Evolutionary conservation across 176 grass and related monocot species (phyloP), one percentile per base, ranked within the genome.

Genomic region (Carex cristatella): DNA sequence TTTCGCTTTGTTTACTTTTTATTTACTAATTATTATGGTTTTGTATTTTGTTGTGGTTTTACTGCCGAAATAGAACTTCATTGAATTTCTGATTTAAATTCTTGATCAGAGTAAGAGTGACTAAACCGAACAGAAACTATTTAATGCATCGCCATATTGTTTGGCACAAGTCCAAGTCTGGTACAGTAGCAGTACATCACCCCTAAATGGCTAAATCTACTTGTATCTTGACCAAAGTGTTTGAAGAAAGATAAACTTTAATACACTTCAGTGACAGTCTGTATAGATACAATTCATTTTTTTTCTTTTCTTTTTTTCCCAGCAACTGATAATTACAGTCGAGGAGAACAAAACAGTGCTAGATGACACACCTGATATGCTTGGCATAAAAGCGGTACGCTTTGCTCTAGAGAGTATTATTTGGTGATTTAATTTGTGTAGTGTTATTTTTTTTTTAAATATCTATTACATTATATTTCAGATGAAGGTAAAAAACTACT

Each of bases 261-360:
- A 58, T 18, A 81, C 54, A 28, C n/a, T 16, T 66, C 23, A 66
- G 27, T 59, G 55, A 74, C 18, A 57, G 33, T 27, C 42, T 68
- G 65, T 33, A 15, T 75, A 59, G 65, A 28, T 75, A 59, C 65
- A 48, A 49, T 65, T 16, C 13, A 32, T 69, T 16, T 55, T 49
- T 66, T 31, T 33, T n/a, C 51, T 68, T 6, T 7, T 55, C 30
- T 83, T 84, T 0, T 31, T 63, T 86, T 79, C 90, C 74, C 93
- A 98, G 96, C 90, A 93, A 75, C 91, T 98, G 76, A 95, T 98
- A 85, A 91, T 98, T 88, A 87, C 85, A 0, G 90, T 98, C 74
- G 70, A 91, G 62, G 96, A 98, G 90, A 98, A 95, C 86, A 90
- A 98, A 74, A 98, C 96, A 32, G 93, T 98, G 23, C 88, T 98